Base-by-base conservation (phyloP, 371 early-diverging fungal genomes). In the Mucor plumbeus region DNA sequence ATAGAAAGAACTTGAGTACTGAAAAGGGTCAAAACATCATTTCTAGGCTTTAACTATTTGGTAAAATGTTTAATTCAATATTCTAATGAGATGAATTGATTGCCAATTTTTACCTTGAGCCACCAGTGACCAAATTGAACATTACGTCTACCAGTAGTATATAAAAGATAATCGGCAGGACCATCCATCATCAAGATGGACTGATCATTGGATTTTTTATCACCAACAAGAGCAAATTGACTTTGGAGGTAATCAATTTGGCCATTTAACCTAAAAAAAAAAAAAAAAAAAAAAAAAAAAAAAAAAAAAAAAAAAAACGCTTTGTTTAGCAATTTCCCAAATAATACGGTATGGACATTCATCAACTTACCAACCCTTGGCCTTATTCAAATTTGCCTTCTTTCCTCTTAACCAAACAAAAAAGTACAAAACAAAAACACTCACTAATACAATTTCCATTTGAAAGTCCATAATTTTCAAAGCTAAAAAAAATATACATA, bases 181-280 rank as follows among this genome's bases (percentile, higher is more conserved):
- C 91, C 91, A 72, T 94, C 93, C 73, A 84, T 73, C 62, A 88
- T 79, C 53, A 94, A 73, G 21, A 75, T 77, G 11, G 73, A 69
- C 21, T 71, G 59, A 10, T 64, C 69, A 38, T 59, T 76, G 35
- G 78, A 81, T 21, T 70, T 74, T 26, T 84, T 81, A 67, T 89
- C 83, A 31, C 92, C 92, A 33, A 94, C 85, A 57, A 83, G 79
- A 4, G 90, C 78, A 76, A 91, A 94, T 72, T 94, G 87, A 1
- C 68, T 43, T 35, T 72, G 61, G 35, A 84, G 63, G 34, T 76
- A 78, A 6, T 70, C 79, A 15, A 73, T 43, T 53, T 78, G 72
- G 9, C 66, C 47, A 68, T 34, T 70, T 36, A 67, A 74, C 83
- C 87, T 86, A 78, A 71, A n/a, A n/a, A n/a, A n/a, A n/a, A n/a